phyloP scores from a whole-genome alignment of 2,329 filamentous ascomycete species.

The Endocalyx cinctus region DNA sequence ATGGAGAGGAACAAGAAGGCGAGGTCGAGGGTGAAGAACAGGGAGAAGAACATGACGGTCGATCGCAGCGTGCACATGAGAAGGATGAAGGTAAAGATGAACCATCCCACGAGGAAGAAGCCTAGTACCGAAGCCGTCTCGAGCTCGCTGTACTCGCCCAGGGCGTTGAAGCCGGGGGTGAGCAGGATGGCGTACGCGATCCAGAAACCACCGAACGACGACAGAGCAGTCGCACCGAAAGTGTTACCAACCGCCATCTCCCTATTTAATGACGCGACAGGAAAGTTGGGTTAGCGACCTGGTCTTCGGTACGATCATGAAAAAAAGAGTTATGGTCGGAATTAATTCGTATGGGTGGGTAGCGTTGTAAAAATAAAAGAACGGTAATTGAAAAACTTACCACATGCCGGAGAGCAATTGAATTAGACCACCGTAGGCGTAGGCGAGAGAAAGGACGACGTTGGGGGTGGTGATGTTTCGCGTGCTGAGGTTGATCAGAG shows the following conservation, averaged over 20 bases:
- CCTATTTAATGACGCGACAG: constrained; percentile 40
- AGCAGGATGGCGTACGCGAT: constrained; percentile 68
- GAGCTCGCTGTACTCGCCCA: constrained; percentile 40
- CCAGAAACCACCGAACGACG: constrained; percentile 84
- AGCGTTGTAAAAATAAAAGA: too few relatives aligned
- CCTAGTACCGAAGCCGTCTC: constrained; percentile 58
- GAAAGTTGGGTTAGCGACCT: constrained; percentile 8
- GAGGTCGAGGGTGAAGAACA: constrained; percentile 74
- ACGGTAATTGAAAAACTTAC: constrained; percentile 56
- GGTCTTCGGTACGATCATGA: too few relatives aligned
- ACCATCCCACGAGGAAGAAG: constrained; percentile 75
- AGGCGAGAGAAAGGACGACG: constrained; percentile 64
- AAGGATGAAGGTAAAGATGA: constrained; percentile 76
- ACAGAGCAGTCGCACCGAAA: constrained; percentile 76
- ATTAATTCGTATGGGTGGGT: not conserved
- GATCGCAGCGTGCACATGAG: constrained; percentile 71
- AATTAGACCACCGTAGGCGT: constrained; percentile 72
- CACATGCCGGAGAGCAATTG: constrained; percentile 84
- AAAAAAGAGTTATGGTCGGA: too few relatives aligned
- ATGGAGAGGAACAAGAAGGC: constrained; percentile 70
- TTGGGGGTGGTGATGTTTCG: constrained; percentile 57
- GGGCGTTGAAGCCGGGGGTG: constrained; percentile 62
- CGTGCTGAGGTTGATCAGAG: constrained; percentile 65
- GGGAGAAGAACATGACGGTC: constrained; percentile 70
- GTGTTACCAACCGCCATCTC: constrained; percentile 87